phyloP scores from a whole-genome alignment of 257 asterid species.

The Mentha longifolia region DNA sequence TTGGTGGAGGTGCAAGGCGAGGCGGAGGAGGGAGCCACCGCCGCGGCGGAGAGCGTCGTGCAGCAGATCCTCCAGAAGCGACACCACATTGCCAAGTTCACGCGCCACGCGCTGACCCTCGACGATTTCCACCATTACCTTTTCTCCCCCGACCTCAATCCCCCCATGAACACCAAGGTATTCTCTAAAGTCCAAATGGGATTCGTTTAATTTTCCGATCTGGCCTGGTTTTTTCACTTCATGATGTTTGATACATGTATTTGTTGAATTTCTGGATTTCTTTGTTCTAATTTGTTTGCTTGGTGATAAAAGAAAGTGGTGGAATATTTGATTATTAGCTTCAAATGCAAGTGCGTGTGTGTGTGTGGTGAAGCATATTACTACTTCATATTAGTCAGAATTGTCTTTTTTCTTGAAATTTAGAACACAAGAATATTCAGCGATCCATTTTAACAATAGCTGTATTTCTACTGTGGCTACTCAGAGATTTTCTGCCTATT shows the following conservation, averaged over 20 bases:
- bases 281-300: background rate
- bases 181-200: no score
- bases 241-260: no score
- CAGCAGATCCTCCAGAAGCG: constrained; percentile 68
- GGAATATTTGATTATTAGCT: background rate
- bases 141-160: constrained; percentile 66
- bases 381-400: background rate
- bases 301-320: background rate
- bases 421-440: background rate
- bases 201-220: background rate
- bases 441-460: no score
- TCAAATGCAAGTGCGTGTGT: constrained; percentile 1
- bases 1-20: constrained; percentile 47
- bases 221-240: background rate
- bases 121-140: constrained; percentile 74
- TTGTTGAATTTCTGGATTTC: background rate
- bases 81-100: constrained; percentile 46
- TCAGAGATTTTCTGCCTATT: no score
- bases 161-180: constrained; percentile 62
- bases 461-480: no score
- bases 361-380: no score
- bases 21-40: constrained; percentile 34
- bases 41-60: constrained; percentile 38
- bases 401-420: background rate
- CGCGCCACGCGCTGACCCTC: constrained; percentile 53